Conservation (phyloP, 164 flowering plant species). For the Tetrastigma voinierianum region DNA sequence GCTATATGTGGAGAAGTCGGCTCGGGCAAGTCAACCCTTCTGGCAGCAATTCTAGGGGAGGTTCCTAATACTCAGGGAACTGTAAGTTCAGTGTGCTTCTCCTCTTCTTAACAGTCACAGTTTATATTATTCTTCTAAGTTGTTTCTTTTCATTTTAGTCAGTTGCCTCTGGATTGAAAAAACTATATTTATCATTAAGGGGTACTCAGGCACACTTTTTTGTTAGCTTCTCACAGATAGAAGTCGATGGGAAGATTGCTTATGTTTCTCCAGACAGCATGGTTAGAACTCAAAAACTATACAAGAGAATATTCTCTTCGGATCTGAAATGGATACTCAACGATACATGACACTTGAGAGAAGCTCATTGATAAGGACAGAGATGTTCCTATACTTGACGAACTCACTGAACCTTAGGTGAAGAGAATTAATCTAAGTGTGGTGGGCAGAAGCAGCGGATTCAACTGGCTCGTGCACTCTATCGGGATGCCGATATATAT, state of each 20-base stretch:
- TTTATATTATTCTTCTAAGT: neutral
- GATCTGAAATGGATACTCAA: conserved; percentile 24
- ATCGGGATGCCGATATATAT: conserved; percentile 35
- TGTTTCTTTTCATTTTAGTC: too few species aligned
- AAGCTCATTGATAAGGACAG: conserved; percentile 31
- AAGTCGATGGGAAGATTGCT: conserved; percentile 30
- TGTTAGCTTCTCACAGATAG: conserved; percentile 19
- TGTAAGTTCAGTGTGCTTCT: conserved; percentile 20
- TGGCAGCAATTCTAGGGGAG: conserved; percentile 46
- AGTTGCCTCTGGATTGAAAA: neutral
- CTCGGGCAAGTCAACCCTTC: conserved; percentile 42
- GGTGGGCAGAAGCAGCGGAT: conserved; percentile 45
- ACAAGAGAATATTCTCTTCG: conserved; percentile 35
- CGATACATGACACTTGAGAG: conserved; percentile 31
- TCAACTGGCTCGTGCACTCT: conserved; percentile 42
- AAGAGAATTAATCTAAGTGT: conserved; percentile 40
- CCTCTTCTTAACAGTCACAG: neutral
- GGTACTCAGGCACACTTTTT: neutral
- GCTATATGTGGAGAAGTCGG: conserved; percentile 51
- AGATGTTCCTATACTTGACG: conserved; percentile 29
- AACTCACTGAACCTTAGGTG: conserved; percentile 37
- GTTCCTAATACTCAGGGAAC: conserved; percentile 27
- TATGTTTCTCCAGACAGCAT: conserved; percentile 40
- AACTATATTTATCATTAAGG: neutral
- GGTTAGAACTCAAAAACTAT: conserved; percentile 38